Percentiles rank a stretch among this genome's conserved stretches.
Conservation (phyloP, 345 rosid species). For the Arabidopsis suecica region DNA sequence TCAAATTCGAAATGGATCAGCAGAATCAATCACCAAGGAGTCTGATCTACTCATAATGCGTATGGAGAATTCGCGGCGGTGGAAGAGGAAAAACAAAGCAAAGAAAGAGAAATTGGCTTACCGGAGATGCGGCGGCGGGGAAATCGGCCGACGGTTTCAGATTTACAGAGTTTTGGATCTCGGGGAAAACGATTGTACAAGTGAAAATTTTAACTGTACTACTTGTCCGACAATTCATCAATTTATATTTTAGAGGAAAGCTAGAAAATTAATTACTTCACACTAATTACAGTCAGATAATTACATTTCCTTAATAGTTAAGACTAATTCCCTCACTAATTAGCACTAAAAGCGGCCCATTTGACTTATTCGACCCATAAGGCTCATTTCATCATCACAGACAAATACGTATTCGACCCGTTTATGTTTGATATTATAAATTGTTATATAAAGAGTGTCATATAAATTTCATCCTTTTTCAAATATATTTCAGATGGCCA, state of each 20-base stretch:
- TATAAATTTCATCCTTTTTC: too few species aligned
- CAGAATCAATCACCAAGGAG: conserved; percentile 3
- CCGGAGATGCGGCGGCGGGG: conserved; percentile 15
- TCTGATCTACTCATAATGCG: conserved; percentile 36
- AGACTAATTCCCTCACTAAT: not conserved
- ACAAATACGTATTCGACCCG: too few species aligned
- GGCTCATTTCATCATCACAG: not conserved
- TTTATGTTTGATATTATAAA: too few species aligned
- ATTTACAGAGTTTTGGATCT: conserved; percentile 27
- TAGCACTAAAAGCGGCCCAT: not conserved
- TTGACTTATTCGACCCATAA: not conserved
- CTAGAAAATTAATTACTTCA: not conserved
- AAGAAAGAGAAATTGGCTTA: not conserved
- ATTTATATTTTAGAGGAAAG: conserved; percentile 12
- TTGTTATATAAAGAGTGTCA: not conserved
- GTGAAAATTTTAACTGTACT: conserved; percentile 9
- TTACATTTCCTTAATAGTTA: not conserved
- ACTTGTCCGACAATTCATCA: not conserved
- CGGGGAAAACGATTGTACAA: conserved; percentile 28
- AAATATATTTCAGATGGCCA: too few species aligned
- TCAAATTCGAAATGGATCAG: not conserved
- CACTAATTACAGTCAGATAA: not conserved
- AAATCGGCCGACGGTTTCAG: conserved; percentile 10
- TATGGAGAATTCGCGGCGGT: not conserved
- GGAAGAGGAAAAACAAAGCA: not conserved